phyloP scores from a whole-genome alignment of 1,139 yeast genomes.

The Nematodospora anomalae region DNA sequence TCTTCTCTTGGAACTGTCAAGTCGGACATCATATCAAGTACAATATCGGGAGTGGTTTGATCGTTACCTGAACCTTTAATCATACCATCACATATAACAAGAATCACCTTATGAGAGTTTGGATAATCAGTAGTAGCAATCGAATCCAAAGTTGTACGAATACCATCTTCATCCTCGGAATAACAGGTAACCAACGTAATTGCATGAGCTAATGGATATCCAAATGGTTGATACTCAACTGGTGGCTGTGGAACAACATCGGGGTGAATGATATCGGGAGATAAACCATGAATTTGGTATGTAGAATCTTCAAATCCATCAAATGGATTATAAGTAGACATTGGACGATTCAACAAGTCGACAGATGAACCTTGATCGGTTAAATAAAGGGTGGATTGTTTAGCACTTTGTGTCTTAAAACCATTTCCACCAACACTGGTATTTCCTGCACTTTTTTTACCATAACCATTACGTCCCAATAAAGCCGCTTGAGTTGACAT shows the following conservation, averaged over 20 bases:
- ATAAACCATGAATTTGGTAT: slow-evolving; percentile 48
- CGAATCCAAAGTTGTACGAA: slow-evolving; percentile 87
- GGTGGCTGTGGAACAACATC: slow-evolving; percentile 87
- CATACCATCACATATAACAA: slow-evolving; percentile 89
- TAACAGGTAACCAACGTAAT: slow-evolving; percentile 88
- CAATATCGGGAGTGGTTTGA: slow-evolving; percentile 83
- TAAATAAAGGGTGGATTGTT: slow-evolving; percentile 25
- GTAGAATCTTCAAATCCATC: slow-evolving; percentile 40
- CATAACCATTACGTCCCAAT: slow-evolving; percentile 27
- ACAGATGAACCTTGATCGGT: slow-evolving; percentile 37
- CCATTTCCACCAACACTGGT: slow-evolving; percentile 11
- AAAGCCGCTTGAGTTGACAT: slow-evolving; percentile 57
- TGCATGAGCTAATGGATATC: slow-evolving; percentile 82
- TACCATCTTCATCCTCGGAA: slow-evolving; percentile 85
- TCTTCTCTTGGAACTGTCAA: slow-evolving; percentile 69
- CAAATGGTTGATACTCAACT: slow-evolving; percentile 81
- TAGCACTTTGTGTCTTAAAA: slow-evolving; percentile 14
- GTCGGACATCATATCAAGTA: slow-evolving; percentile 84
- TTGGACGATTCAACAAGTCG: slow-evolving; percentile 37
- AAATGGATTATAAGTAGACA: slow-evolving; percentile 39
- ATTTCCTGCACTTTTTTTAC: slow-evolving; percentile 14
- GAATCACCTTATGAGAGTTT: slow-evolving; percentile 83
- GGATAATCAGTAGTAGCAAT: slow-evolving; percentile 92
- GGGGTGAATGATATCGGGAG: slow-evolving; percentile 71
- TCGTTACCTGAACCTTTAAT: slow-evolving; percentile 94